These are phyloP conservation scores for Umbelopsis sp. DNA, from an alignment of 192 early-diverging fungal genomes.

Conservation along the genomic window DNA sequence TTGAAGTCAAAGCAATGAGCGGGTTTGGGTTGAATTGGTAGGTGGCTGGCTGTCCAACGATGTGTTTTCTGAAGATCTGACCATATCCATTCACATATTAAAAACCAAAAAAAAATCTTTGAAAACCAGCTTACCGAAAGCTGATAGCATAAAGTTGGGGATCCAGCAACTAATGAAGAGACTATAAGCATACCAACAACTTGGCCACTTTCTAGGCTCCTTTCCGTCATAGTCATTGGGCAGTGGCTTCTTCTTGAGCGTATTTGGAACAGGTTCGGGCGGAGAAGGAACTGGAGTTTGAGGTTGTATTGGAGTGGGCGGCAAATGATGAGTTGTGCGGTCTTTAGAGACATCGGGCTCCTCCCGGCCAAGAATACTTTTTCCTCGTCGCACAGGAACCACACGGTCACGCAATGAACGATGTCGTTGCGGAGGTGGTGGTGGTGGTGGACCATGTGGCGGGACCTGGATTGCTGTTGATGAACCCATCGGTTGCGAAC, in stretches of 20 bases:
- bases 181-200: constrained; percentile 33
- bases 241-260: not conserved
- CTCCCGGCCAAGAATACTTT: constrained; percentile 39
- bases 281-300: not conserved
- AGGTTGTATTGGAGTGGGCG: constrained; percentile 7
- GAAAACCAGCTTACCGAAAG: constrained; percentile 25
- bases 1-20: no score
- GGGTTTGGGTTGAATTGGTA: no score
- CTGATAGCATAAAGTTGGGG: constrained; percentile 18
- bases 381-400: constrained; percentile 34
- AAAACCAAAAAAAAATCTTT: not conserved
- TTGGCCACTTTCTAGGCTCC: not conserved
- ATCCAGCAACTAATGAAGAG: constrained; percentile 27
- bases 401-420: constrained; percentile 20
- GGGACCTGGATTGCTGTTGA: not conserved
- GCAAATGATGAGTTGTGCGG: not conserved
- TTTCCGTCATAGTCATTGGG: constrained; percentile 14
- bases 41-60: no score
- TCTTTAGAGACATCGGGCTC: constrained; percentile 18
- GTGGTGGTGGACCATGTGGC: not conserved
- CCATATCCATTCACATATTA: no score
- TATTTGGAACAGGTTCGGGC: not conserved
- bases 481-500: not conserved
- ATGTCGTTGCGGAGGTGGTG: constrained; percentile 4
- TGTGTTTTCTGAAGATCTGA: not conserved